Evolutionary conservation across 305 asterid genomes (phyloP), one percentile per base, ranked within the genome.

Genomic region (Coffea humblotiana): DNA sequence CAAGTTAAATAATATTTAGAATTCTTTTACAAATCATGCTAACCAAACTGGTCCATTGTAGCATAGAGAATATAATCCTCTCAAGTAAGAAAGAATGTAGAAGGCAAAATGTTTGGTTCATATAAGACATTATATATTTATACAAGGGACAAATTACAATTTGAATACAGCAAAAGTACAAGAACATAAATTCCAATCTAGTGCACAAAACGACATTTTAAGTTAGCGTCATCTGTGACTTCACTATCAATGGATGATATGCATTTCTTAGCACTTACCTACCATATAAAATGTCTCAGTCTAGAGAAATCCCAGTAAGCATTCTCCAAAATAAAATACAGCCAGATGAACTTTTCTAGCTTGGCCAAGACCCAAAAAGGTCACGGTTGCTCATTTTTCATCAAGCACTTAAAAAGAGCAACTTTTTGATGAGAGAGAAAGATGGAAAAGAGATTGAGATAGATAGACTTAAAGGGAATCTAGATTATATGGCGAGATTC

Each of bases 391-490:
- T 27, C 40, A 60, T 27, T 72, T 91, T 90, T 86, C 83, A 85
- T 71, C 79, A 77, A 81, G 91, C 97, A 91, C 92, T 86, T 67
- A 82, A 84, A 90, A 85, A 88, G 67, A 79, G 82, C 84, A 79
- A 82, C 89, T 81, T 85, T 88, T 83, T 67, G 35, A 63, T 60
- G 29, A 58, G 74, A 67, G 84, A 82, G 48, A 71, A n/a, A 45
- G 73, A 40, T 40, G 43, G 43, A 40, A 69, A 64, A 71, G 70
- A 40, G 77, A 61, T 47, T 54, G 56, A 82, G 83, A 88, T 71
- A 4, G 43, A 63, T 85, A 87, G 91, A 87, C 89, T 32, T 81
- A 77, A 70, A 82, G 56, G 51, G 87, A 84, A 88, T 86, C 91
- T 78, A 85, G 90, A 51, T 86, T 85, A 86, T 65, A 88, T 80